phyloP scores from a whole-genome alignment of 1,284 basidiomycete genomes.

The Pterula multifida region DNA sequence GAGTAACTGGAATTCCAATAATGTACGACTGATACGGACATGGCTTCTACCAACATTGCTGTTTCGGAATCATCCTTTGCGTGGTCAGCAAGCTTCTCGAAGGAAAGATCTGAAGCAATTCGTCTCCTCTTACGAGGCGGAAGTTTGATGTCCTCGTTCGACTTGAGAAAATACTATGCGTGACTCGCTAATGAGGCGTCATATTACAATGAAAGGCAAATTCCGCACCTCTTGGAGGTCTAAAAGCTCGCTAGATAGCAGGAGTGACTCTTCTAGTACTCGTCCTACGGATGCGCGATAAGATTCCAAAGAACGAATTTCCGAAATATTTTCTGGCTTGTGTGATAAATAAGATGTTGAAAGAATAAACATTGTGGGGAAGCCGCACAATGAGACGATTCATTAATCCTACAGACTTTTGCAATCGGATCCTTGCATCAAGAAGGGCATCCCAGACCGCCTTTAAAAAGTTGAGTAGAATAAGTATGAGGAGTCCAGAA shows the following conservation, averaged over 20 bases:
- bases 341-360: too few species aligned
- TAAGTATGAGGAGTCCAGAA: conserved; percentile 5
- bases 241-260: conserved; percentile 56
- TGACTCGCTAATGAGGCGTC: conserved; percentile 4
- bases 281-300: conserved; percentile 21
- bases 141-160: conserved; percentile 33
- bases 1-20: conserved; percentile 2
- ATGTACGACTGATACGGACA: conserved; percentile 29
- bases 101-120: conserved; percentile 20
- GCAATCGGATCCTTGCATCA: conserved; percentile 80
- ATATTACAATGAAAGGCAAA: conserved; percentile 1
- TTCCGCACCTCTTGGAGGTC: conserved; percentile 47
- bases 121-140: conserved; percentile 53
- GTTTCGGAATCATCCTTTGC: conserved; percentile 29
- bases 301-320: neutral
- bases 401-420: conserved; percentile 61
- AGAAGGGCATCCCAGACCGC: conserved; percentile 75
- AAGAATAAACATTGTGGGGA: conserved; percentile 23
- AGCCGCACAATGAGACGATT: conserved; percentile 41
- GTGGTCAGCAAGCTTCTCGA: conserved; percentile 29
- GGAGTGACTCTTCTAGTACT: conserved; percentile 46
- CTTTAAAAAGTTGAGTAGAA: conserved; percentile 30
- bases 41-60: conserved; percentile 38
- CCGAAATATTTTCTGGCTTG: neutral
- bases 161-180: conserved; percentile 29